Evolutionary conservation across 805 yeast species (phyloP).

Genomic region (Starmerella floris): DNA sequence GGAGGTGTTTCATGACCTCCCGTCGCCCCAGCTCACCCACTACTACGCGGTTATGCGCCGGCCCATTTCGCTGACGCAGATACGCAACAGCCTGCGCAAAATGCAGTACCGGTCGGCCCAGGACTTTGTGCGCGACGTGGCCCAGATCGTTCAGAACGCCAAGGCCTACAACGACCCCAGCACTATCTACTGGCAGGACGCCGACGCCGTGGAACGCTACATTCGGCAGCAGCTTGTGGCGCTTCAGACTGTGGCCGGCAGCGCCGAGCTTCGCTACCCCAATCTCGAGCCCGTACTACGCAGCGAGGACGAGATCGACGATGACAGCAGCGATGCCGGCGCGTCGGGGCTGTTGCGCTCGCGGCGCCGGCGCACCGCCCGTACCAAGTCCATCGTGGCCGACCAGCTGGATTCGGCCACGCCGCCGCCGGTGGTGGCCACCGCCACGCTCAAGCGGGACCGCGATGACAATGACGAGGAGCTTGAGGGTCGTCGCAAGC

Average conservation of each 20-base stretch:
- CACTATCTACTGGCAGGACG: conserved; percentile 56
- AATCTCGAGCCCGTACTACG: conserved; percentile 46
- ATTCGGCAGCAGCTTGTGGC: conserved; percentile 38
- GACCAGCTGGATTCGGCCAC: conserved; percentile 6
- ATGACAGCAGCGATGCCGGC: conserved; percentile 20
- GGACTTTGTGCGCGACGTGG: conserved; percentile 62
- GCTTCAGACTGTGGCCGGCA: conserved; percentile 33
- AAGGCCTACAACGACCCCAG: conserved; percentile 63
- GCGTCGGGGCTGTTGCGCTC: conserved; percentile 19
- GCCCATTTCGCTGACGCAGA: conserved; percentile 71
- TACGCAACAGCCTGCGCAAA: conserved; percentile 43
- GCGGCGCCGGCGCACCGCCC: conserved; percentile 21
- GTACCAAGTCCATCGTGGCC: conserved; percentile 7
- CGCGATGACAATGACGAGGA: conserved; percentile 23
- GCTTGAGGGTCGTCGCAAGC: conserved; percentile 40
- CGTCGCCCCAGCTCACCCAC: conserved; percentile 57
- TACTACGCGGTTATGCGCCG: conserved; percentile 64
- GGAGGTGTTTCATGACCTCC: conserved; percentile 56
- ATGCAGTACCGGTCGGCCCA: conserved; percentile 46
- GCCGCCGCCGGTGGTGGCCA: conserved; percentile 6
- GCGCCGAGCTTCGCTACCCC: conserved; percentile 37
- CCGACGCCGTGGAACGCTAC: conserved; percentile 43
- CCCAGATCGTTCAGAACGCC: conserved; percentile 84
- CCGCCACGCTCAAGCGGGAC: conserved; percentile 5
- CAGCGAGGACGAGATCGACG: conserved; percentile 34